Evolutionary conservation across 495 filamentous ascomycete species (phyloP), one percentile per base, ranked within the genome.

Genomic region (Tetracladium marchalianum): DNA sequence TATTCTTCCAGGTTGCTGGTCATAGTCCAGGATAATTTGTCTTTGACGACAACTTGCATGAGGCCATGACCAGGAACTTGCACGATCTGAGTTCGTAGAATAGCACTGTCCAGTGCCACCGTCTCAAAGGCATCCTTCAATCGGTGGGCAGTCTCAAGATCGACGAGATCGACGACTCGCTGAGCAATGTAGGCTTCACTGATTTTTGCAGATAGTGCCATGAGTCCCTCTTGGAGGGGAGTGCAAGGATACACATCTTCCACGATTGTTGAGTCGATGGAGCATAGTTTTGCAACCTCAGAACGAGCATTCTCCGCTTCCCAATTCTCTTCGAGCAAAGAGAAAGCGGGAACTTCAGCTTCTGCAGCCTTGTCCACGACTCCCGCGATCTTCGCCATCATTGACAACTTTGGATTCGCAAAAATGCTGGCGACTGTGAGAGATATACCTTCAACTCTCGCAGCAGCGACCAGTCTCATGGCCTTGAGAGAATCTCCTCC

Each of bases 401-500:
- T 39, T 8, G 19, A 35, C 13, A 52, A 33, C 6, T 8, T 41
- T 0, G 49, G 44, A 19, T 46, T 11, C 11, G 4, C 53, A 38
- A 82, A 81, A 1, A 74, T 60, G 32, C 66, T 59, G 0, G 72
- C 70, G 11, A 82, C 78, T 4, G 71, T 78, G 36, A 83, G 54
- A 22, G 68, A 60, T 33, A 81, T 43, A 4, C 74, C 72, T 19
- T 74, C 67, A 5, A 46, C 52, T 22, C 67, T 73, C 27, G 73
- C 72, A 50, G 73, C 71, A 10, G 77, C 73, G 8, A 80, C 80
- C 37, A 85, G 65, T 59, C 76, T 80, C 72, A 86, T 85, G 1
- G 81, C 81, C 10, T 74, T 71, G 39, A 86, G 81, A 1, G 81
- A 85, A 50, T 86, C 82, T 34, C 81, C 82, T 11, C 82, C 81